Conservation (phyloP, 2,329 filamentous ascomycete genomes). For the Bipolaris cookei region DNA sequence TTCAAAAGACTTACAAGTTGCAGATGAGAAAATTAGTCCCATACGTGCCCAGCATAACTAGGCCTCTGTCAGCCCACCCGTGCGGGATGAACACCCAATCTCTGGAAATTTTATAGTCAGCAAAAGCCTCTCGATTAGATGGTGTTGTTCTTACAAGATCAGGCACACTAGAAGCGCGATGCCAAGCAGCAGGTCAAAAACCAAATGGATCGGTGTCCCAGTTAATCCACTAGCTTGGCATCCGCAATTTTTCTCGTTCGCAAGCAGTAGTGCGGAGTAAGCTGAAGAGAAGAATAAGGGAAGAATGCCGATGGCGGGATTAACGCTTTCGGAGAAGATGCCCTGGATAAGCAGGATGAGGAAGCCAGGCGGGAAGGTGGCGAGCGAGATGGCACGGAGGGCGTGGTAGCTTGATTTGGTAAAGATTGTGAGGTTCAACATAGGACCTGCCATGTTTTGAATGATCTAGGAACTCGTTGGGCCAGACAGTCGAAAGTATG, state of each 20-base stretch:
- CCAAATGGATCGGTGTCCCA: slow-evolving; percentile 36
- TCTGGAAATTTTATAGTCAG: not conserved
- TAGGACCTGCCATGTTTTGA: slow-evolving; percentile 9
- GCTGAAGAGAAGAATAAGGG: slow-evolving; percentile 38
- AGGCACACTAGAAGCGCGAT: slow-evolving; percentile 30
- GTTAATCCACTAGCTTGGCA: slow-evolving; percentile 33
- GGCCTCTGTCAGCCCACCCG: not conserved
- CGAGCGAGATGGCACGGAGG: slow-evolving; percentile 33
- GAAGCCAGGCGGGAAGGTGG: slow-evolving; percentile 35
- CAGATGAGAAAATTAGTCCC: slow-evolving; percentile 35
- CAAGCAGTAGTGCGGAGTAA: slow-evolving; percentile 30
- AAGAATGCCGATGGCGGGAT: slow-evolving; percentile 39
- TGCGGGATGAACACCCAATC: not conserved
- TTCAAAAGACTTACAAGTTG: slow-evolving; percentile 33
- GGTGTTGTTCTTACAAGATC: slow-evolving; percentile 21
- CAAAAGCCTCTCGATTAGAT: no score
- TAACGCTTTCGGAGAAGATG: slow-evolving; percentile 25
- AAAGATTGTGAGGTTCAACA: slow-evolving; percentile 36
- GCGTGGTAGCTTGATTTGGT: slow-evolving; percentile 29
- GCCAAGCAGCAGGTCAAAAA: slow-evolving; percentile 30
- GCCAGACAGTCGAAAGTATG: not conserved
- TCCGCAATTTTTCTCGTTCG: slow-evolving; percentile 35
- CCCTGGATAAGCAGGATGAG: slow-evolving; percentile 37
- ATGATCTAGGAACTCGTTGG: not conserved
- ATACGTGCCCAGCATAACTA: slow-evolving; percentile 34